Base-by-base conservation (phyloP, 1,284 basidiomycete genomes). In the Thecaphora thlaspeos region DNA sequence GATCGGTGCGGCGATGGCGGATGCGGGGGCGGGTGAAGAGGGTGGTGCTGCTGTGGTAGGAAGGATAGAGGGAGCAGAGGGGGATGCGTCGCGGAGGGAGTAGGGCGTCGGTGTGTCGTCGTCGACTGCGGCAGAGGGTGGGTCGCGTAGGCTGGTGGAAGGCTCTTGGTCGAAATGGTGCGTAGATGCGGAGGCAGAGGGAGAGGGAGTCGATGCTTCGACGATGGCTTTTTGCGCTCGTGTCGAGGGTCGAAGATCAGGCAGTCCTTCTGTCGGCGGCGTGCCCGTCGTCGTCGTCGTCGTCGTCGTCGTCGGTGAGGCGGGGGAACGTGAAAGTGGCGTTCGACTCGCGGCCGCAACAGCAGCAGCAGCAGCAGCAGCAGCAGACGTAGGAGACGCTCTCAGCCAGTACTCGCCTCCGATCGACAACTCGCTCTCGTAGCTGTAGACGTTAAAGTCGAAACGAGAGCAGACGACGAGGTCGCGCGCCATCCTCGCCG, bases 401-500 rank as follows among this genome's bases (percentile, higher is more conserved):
- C 62, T 49, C 17, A 77, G 44, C 61, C 70, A 70, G 48, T 74
- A 77, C 53, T 77, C 75, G 2, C 52, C 68, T 1, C 75, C 94
- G 79, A 97, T 83, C 4, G 90, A 88, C 85, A 92, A 88, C 77
- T 96, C 93, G 73, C 89, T 91, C 70, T 95, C 91, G 79, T 94
- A 97, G 74, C 89, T 92, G 76, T 95, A 96, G 23, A 94, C 85
- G 72, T 98, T 98, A 79, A 97, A 92, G 74, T 96, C 92, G 76
- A 94, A 97, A 17, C 94, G 84, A 2, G 91, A 90, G 48, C 89
- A 88, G 7, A 96, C 79, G 0, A 90, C 86, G n/a, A 97, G 84
- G 75, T 94, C 90, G 2, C 84, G 84, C 1, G 89, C 89, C 23
- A 92, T 87, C 45, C 87, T 86, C 0, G 93, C 91, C 0, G 91